Conservation (phyloP, 805 yeast genomes). For the Diddensiella transvaalensis region DNA sequence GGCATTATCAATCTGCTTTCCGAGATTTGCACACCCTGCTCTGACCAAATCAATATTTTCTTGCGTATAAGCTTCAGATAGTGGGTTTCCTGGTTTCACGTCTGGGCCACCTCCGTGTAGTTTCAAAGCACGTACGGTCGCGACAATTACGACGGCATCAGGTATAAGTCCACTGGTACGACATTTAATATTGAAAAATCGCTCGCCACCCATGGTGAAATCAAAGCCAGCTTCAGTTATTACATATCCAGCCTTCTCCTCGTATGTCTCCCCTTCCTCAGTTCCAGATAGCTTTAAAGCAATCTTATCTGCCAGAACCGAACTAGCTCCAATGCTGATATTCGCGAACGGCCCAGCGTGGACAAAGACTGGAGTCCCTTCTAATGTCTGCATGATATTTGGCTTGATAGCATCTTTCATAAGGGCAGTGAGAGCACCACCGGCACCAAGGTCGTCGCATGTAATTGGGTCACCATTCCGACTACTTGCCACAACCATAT, state of each 20-base stretch:
- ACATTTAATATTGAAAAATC: conserved; percentile 93
- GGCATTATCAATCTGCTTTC: conserved; percentile 86
- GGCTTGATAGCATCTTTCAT: conserved; percentile 96
- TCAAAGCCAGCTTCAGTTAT: conserved; percentile 98
- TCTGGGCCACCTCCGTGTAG: conserved; percentile 97
- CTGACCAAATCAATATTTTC: conserved; percentile 79
- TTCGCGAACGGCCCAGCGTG: conserved; percentile 99
- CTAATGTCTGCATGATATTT: conserved; percentile 93
- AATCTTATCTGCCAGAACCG: conserved; percentile 88
- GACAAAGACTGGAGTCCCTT: conserved; percentile 97
- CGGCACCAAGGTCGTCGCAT: conserved; percentile 90
- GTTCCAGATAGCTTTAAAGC: conserved; percentile 87
- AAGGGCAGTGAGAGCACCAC: conserved; percentile 92
- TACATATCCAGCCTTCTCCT: conserved; percentile 62
- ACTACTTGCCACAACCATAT: conserved; percentile 83
- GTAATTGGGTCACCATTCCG: conserved; percentile 77
- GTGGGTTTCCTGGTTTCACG: conserved; percentile 86
- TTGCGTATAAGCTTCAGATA: conserved; percentile 75
- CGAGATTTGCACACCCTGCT: conserved; percentile 81
- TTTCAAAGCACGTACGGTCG: conserved; percentile 93
- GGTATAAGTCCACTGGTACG: conserved; percentile 89
- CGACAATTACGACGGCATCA: conserved; percentile 88
- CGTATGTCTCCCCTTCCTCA: conserved; percentile 41
- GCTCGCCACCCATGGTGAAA: conserved; percentile 98
- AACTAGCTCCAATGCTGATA: conserved; percentile 94